Conservation (phyloP, 805 yeast genomes). For the Candida qinlingensis region DNA sequence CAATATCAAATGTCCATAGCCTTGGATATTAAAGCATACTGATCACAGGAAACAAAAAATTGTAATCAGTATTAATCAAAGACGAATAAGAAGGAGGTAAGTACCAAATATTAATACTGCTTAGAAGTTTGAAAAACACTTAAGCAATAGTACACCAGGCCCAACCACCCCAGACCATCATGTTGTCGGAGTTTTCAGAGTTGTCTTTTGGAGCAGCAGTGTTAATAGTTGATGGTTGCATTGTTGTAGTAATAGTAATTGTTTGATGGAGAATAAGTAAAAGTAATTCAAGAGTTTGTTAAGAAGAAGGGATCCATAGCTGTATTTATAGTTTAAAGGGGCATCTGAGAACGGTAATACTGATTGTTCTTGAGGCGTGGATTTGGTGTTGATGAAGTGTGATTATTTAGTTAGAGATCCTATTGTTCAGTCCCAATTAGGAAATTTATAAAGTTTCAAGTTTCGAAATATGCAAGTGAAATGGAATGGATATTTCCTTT, state of each 20-base stretch:
- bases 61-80: too few relatives aligned
- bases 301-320: too few relatives aligned
- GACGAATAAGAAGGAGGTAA: background rate
- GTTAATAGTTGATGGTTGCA: slow-evolving; percentile 8
- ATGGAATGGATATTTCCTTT: background rate
- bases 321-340: slow-evolving; percentile 1
- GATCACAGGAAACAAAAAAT: background rate
- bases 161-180: slow-evolving; percentile 10
- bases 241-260: slow-evolving; percentile 1
- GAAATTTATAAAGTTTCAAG: background rate
- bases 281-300: background rate
- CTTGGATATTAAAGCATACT: background rate
- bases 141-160: slow-evolving; percentile 7
- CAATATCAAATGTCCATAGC: background rate
- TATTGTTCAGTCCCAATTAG: slow-evolving; percentile 1
- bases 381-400: background rate
- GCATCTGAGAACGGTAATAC: too few relatives aligned
- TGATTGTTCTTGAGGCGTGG: background rate
- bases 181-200: slow-evolving; percentile 9
- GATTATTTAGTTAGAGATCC: background rate
- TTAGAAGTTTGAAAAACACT: background rate
- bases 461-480: background rate
- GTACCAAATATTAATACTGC: background rate
- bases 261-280: background rate
- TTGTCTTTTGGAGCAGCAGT: slow-evolving; percentile 10